Percentiles rank a stretch among this genome's conserved stretches.
phyloP scores from a whole-genome alignment of 768 basidiomycete genomes.

The Porpolomopsis calyptriformis region DNA sequence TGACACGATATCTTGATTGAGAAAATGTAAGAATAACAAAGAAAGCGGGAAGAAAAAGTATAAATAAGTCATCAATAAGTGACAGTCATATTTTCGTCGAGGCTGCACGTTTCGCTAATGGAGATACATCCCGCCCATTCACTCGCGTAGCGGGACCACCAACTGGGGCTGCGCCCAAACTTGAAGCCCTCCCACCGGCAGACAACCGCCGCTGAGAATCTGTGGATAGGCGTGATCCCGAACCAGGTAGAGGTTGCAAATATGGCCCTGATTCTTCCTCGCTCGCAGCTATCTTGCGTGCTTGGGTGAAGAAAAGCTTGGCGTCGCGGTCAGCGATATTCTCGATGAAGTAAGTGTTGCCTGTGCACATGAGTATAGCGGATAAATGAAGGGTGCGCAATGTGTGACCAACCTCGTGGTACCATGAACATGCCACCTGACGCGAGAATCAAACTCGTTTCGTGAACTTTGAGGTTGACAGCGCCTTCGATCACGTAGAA shows the following conservation, averaged over 20 bases:
- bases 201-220: not conserved
- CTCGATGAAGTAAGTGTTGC: slow-evolving; percentile 84
- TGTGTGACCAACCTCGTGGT: slow-evolving; percentile 57
- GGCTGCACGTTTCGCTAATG: not conserved
- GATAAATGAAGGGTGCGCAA: not conserved
- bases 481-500: slow-evolving; percentile 79
- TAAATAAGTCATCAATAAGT: too few species aligned
- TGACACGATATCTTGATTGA: too few species aligned
- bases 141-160: not conserved
- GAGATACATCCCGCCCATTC: not conserved
- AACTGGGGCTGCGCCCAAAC: not conserved
- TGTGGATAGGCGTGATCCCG: slow-evolving; percentile 3
- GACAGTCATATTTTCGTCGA: slow-evolving; percentile 3
- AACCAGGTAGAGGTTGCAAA: not conserved
- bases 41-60: too few species aligned
- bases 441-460: slow-evolving; percentile 65
- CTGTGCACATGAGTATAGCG: slow-evolving; percentile 26
- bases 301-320: slow-evolving; percentile 87
- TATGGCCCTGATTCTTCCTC: slow-evolving; percentile 7
- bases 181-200: not conserved
- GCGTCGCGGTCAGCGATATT: slow-evolving; percentile 77
- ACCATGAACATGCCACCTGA: slow-evolving; percentile 84
- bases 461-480: slow-evolving; percentile 75
- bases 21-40: too few species aligned
- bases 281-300: slow-evolving; percentile 31